These are phyloP conservation scores for Metschnikowia gelsemii DNA, from an alignment of 805 yeast genomes.

Conservation along the genomic window DNA sequence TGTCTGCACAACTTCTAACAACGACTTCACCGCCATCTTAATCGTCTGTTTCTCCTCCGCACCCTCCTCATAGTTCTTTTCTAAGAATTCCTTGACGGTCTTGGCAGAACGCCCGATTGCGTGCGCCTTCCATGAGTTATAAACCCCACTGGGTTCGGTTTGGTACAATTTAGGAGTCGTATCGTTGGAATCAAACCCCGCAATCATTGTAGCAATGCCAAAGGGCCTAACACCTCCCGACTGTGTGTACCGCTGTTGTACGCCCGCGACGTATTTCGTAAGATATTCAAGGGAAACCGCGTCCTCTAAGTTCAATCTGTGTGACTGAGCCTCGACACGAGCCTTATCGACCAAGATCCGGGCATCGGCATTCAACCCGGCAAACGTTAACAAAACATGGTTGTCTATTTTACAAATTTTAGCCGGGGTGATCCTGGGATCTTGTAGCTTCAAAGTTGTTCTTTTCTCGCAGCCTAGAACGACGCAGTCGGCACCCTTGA, in stretches of 20 bases:
- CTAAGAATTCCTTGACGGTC: constrained; percentile 93
- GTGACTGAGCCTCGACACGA: constrained; percentile 94
- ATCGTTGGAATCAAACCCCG: constrained; percentile 92
- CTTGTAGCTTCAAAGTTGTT: constrained; percentile 91
- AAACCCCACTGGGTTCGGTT: constrained; percentile 97
- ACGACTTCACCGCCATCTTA: constrained; percentile 77
- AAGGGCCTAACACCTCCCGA: constrained; percentile 98
- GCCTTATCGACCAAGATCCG: constrained; percentile 93
- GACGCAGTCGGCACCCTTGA: constrained; percentile 84
- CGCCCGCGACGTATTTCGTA: constrained; percentile 95
- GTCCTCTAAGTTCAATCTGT: constrained; percentile 90
- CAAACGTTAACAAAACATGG: constrained; percentile 89
- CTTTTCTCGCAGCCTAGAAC: constrained; percentile 97
- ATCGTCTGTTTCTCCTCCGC: constrained; percentile 68
- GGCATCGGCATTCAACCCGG: constrained; percentile 98
- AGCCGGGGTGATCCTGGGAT: constrained; percentile 93
- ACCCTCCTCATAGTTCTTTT: constrained; percentile 74
- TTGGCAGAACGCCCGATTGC: constrained; percentile 94
- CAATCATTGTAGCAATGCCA: constrained; percentile 92
- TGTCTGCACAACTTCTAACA: constrained; percentile 95
- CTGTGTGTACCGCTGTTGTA: constrained; percentile 95
- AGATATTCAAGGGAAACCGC: constrained; percentile 88
- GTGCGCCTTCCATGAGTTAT: constrained; percentile 96
- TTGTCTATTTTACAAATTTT: constrained; percentile 89
- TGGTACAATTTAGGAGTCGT: constrained; percentile 78